phyloP scores from a whole-genome alignment of 73 alveolate species.

The Uronychia binucleata region DNA sequence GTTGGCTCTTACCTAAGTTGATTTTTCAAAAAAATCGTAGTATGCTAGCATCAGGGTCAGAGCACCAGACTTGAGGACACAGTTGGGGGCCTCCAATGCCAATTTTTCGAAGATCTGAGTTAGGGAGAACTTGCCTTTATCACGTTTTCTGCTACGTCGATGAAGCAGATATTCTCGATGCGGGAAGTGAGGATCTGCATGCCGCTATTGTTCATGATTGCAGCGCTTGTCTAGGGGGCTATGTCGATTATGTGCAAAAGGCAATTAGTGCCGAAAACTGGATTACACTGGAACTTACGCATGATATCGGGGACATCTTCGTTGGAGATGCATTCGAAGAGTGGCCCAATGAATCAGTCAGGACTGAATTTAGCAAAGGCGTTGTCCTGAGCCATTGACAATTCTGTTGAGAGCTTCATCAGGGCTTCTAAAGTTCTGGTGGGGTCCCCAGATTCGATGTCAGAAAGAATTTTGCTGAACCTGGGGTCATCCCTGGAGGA shows the following conservation, averaged over 20 bases:
- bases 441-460: neutral
- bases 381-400: neutral
- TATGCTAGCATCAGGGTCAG: slow-evolving; percentile 20
- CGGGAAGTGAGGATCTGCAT: neutral
- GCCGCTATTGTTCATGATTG: neutral
- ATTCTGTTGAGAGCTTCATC: neutral
- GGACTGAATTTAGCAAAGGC: neutral
- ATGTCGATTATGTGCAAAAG: neutral
- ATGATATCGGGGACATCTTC: neutral
- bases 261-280: neutral
- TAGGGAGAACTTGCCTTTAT: slow-evolving; percentile 13
- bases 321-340: neutral
- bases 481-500: neutral
- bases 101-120: slow-evolving; percentile 40
- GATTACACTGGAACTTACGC: neutral
- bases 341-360: neutral
- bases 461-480: neutral
- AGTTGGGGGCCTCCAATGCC: slow-evolving; percentile 49
- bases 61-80: slow-evolving; percentile 48
- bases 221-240: neutral
- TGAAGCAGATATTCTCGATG: slow-evolving; percentile 36
- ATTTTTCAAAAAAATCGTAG: slow-evolving; percentile 62
- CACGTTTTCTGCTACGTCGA: slow-evolving; percentile 62
- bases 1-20: slow-evolving; percentile 33
- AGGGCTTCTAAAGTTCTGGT: neutral